phyloP scores from a whole-genome alignment of 148 eudicot species.

The Simmondsia chinensis region DNA sequence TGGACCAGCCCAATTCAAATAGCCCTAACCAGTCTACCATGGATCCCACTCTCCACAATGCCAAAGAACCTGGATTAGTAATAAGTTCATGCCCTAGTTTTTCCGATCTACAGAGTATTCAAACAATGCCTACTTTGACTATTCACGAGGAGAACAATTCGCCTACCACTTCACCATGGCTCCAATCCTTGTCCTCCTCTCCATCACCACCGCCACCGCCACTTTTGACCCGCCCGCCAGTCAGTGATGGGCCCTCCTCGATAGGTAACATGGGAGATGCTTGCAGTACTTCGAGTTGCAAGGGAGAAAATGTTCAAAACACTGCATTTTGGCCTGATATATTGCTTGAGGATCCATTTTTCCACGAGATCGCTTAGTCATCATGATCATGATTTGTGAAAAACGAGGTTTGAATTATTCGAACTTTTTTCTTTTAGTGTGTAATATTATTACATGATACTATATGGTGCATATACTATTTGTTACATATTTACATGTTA shows the following conservation, averaged over 20 bases:
- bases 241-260: constrained; percentile 19
- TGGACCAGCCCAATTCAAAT: constrained; percentile 5
- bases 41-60: constrained; percentile 4
- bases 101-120: constrained; percentile 16
- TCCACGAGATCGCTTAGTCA: constrained; percentile 44
- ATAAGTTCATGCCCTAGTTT: constrained; percentile 13
- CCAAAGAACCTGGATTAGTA: constrained; percentile 6
- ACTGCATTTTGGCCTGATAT: constrained; percentile 58
- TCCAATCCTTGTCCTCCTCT: constrained; percentile 26
- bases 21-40: constrained; percentile 14
- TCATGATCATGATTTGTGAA: not conserved
- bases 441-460: no score
- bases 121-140: no score
- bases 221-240: constrained; percentile 7
- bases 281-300: constrained; percentile 22
- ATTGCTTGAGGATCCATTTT: constrained; percentile 59
- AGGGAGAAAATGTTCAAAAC: constrained; percentile 12
- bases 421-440: not conserved
- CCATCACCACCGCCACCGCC: constrained; percentile 25
- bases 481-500: no score
- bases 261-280: no score
- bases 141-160: constrained; percentile 30
- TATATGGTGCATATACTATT: no score
- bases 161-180: constrained; percentile 40
- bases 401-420: not conserved